Conservation (phyloP, 805 yeast genomes). For the Yamadazyma kitorensis region DNA sequence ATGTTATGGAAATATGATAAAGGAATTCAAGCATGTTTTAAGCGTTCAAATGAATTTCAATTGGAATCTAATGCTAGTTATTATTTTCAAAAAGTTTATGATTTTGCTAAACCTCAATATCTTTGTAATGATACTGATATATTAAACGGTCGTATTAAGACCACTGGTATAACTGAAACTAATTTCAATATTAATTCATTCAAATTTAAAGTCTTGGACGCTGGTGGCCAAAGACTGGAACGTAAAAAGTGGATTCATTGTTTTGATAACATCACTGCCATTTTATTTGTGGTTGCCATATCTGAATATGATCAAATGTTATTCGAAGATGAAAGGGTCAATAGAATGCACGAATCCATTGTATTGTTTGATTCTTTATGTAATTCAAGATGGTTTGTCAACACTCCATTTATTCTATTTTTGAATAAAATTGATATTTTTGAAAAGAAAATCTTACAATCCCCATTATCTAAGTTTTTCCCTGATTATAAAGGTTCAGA, state of each 20-base stretch:
- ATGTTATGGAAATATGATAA: constrained; percentile 67
- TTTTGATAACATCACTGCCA: constrained; percentile 85
- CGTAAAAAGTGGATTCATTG: constrained; percentile 94
- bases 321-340: constrained; percentile 85
- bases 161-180: constrained; percentile 93
- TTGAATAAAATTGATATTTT: constrained; percentile 86
- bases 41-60: constrained; percentile 73
- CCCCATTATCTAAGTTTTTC: constrained; percentile 69
- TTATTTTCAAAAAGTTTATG: constrained; percentile 71
- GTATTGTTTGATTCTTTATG: constrained; percentile 79
- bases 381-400: constrained; percentile 79
- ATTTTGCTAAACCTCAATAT: constrained; percentile 64
- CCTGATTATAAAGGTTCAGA: constrained; percentile 72
- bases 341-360: constrained; percentile 88
- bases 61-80: constrained; percentile 79
- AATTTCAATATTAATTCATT: constrained; percentile 63
- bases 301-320: constrained; percentile 90
- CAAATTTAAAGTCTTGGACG: constrained; percentile 80
- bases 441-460: constrained; percentile 60
- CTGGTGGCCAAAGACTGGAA: constrained; percentile 94
- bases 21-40: constrained; percentile 61
- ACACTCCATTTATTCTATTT: constrained; percentile 86
- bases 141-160: constrained; percentile 85
- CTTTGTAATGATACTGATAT: constrained; percentile 80
- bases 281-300: constrained; percentile 83